Base-by-base conservation (phyloP, 768 basidiomycete genomes). In the Leucocoprinus sp. region DNA sequence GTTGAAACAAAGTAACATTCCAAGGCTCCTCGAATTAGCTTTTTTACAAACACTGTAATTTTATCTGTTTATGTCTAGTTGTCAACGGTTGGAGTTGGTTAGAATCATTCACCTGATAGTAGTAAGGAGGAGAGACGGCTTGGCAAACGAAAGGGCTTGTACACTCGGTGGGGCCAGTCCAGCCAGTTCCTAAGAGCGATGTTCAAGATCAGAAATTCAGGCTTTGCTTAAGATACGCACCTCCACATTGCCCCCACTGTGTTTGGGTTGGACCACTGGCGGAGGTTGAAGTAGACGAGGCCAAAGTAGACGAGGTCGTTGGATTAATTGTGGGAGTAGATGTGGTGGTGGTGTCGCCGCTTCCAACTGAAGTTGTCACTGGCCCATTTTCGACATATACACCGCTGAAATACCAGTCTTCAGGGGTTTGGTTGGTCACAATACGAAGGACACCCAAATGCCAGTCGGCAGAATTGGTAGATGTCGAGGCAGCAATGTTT, bases 381-480 rank as follows among this genome's bases (percentile, higher is more conserved):
- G 75, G 67, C 0, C 74, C 76, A 31, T 54, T 64, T 60, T 81
- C 79, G 50, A 81, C 69, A 57, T 75, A 82, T 41, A 82, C 76
- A 26, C 77, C 75, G 44, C 71, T 68, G 64, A 76, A 64, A 60
- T 73, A 80, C 69, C 70, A 82, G 53, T 80, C 74, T 57, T 78
- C 78, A 8, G 68, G 58, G 24, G 59, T 57, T 36, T 66, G 56
- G 29, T 58, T 66, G 56, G 71, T 74, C 17, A 71, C 65, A 49
- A 82, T 62, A 48, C 76, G 73, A 27, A 80, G 71, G 19, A 80
- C 75, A 31, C 77, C 78, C 39, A 82, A 63, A 62, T 80, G 80
- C 65, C 68, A 81, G 59, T 78, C 77, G 24, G 62, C 72, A 15
- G 75, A 77, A 61, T 79, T 77, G 41, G 78, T 80, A 8, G 68